A percentile compares a stretch with the other conserved stretches of the same genome.
Conservation (phyloP, 345 rosid species). For the Rhodomyrtus tomentosa region DNA sequence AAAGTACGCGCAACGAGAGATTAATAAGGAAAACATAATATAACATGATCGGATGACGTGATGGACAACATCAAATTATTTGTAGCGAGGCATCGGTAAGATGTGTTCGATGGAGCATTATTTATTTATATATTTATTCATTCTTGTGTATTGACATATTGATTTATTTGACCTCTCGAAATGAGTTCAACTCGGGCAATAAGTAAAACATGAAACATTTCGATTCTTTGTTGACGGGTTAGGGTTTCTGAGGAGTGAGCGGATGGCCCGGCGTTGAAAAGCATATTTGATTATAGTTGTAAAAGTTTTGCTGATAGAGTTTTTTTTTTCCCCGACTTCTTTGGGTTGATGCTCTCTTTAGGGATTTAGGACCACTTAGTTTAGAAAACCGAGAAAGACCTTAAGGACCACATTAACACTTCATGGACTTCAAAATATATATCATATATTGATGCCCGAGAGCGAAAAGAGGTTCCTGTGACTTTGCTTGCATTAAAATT, state of each 20-base stretch:
- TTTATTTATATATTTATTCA: neutral
- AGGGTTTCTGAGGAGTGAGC: neutral
- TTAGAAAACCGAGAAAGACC: neutral
- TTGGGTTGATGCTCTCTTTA: neutral
- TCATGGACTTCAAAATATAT: neutral
- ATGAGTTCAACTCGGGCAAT: neutral
- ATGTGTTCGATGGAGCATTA: neutral
- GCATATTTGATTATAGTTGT: neutral
- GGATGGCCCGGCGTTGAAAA: neutral
- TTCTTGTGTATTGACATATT: neutral
- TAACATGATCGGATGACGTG: neutral
- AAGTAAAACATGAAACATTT: neutral
- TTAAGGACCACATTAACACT: neutral
- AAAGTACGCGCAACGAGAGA: neutral
- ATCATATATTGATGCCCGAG: neutral
- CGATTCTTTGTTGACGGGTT: neutral
- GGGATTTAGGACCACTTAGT: neutral
- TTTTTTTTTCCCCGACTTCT: neutral
- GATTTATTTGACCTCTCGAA: neutral
- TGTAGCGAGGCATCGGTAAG: neutral
- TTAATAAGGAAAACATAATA: neutral
- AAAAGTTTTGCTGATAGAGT: neutral
- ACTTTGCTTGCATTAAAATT: neutral
- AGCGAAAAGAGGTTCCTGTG: neutral
- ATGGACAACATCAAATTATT: neutral